These are phyloP conservation scores for Elaeagnus macrophylla DNA, from an alignment of 306 rosid genomes.

Conservation along the genomic window DNA sequence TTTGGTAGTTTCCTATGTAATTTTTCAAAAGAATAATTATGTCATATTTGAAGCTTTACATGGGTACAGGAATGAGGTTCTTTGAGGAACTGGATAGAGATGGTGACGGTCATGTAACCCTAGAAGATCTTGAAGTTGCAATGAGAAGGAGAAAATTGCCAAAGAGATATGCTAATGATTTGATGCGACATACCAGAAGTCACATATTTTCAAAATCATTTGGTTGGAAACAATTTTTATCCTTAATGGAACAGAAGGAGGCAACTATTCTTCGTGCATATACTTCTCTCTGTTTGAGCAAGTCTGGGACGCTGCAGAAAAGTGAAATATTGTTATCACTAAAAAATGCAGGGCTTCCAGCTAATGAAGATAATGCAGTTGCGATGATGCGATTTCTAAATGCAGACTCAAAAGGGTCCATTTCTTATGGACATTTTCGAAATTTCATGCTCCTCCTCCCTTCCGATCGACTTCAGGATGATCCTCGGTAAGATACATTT, in stretches of 20 bases:
- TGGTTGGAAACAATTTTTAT: constrained; percentile 94
- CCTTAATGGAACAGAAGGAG: constrained; percentile 97
- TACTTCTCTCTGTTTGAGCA: constrained; percentile 89
- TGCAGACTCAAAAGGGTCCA: constrained; percentile 87
- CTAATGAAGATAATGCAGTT: constrained; percentile 93
- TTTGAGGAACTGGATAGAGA: constrained; percentile 98
- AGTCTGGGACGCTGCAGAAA: constrained; percentile 95
- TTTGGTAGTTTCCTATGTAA: neutral
- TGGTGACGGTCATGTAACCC: constrained; percentile 90
- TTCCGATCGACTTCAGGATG: constrained; percentile 93
- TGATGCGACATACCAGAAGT: constrained; percentile 85
- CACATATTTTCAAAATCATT: constrained; percentile 88
- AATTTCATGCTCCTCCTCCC: constrained; percentile 98
- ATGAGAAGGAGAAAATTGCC: constrained; percentile 91
- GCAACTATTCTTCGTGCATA: constrained; percentile 98
- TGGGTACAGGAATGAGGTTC: constrained; percentile 75
- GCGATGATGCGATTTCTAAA: constrained; percentile 98
- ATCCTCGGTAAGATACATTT: constrained; percentile 72
- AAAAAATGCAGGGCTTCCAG: constrained; percentile 88
- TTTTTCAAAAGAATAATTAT: constrained; percentile 11
- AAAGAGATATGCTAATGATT: constrained; percentile 89
- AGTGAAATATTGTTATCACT: constrained; percentile 86
- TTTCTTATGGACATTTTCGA: constrained; percentile 95
- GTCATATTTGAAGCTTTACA: constrained; percentile 16
- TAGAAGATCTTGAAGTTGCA: constrained; percentile 90